A percentile compares a stretch with the other conserved stretches of the same genome.
Conservation (phyloP, 176 grass and related monocot species). For the Chloris gayana region DNA sequence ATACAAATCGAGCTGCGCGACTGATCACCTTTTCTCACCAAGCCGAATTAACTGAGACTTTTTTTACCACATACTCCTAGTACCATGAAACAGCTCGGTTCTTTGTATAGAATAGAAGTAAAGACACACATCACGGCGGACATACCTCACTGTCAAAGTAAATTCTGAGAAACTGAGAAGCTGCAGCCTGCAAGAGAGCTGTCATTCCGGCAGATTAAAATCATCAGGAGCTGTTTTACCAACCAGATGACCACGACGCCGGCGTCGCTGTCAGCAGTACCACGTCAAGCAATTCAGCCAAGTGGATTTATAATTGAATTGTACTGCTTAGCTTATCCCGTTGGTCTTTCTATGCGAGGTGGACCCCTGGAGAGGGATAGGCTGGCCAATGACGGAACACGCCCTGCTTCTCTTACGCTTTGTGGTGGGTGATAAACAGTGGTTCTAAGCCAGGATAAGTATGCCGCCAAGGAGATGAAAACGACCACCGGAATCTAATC, state of each 20-base stretch:
- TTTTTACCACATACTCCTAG: not conserved
- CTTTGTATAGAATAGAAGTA: not conserved
- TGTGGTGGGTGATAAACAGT: not conserved
- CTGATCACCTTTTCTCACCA: not conserved
- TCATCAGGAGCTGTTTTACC: constrained; percentile 1
- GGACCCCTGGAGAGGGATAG: not conserved
- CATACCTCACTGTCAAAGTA: not conserved
- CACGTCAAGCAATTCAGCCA: not conserved
- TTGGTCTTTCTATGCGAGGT: not conserved
- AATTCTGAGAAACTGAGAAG: not conserved
- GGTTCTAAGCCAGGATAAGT: not conserved
- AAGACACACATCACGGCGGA: not conserved
- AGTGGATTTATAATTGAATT: not conserved
- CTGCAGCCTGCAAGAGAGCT: not conserved
- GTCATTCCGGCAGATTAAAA: not conserved
- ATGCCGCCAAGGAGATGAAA: not conserved
- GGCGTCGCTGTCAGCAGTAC: constrained; percentile 13
- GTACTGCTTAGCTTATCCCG: not conserved
- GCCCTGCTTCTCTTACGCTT: not conserved
- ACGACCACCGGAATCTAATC: not conserved
- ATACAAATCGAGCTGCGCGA: not conserved
- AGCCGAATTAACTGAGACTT: not conserved
- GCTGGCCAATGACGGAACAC: not conserved
- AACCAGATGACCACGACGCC: not conserved
- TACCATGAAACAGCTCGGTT: not conserved